These are phyloP conservation scores for Dacryopinax primogenitus DNA, from an alignment of 768 basidiomycete genomes.

Conservation along the genomic window DNA sequence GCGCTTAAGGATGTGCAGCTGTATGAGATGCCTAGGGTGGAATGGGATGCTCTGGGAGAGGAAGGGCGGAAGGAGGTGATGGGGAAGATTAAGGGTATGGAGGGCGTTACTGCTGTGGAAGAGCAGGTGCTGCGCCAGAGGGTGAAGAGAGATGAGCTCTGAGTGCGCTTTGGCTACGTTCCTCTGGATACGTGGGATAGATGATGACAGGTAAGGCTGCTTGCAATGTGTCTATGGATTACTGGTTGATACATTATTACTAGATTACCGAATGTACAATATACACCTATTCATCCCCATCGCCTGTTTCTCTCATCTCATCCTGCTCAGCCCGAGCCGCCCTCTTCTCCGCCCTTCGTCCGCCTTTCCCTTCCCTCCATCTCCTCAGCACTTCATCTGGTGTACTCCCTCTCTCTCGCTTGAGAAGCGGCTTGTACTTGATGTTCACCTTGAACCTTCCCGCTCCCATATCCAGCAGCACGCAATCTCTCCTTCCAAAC, in stretches of 20 bases:
- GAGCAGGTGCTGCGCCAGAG: constrained; percentile 30
- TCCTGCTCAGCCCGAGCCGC: background rate
- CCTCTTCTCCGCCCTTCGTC: constrained; percentile 12
- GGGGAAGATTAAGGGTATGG: constrained; percentile 22
- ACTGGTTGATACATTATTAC: constrained; percentile 2
- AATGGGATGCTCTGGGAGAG: constrained; percentile 28
- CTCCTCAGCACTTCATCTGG: constrained; percentile 65
- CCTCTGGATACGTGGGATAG: too few species aligned
- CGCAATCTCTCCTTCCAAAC: constrained; percentile 20
- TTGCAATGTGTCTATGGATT: too few species aligned
- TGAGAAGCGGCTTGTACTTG: constrained; percentile 55
- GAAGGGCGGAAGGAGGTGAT: constrained; percentile 23
- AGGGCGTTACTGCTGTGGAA: constrained; percentile 30
- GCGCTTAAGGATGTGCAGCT: constrained; percentile 35
- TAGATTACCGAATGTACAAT: background rate
- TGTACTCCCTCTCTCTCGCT: constrained; percentile 53
- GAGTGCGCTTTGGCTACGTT: too few species aligned
- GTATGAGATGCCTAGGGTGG: constrained; percentile 32
- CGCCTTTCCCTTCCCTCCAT: constrained; percentile 47
- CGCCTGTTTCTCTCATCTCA: background rate
- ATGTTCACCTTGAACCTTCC: constrained; percentile 47
- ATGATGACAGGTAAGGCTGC: too few species aligned
- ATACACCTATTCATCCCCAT: background rate
- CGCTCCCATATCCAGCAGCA: constrained; percentile 57
- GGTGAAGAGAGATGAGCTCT: constrained; percentile 25